Evolutionary conservation across 495 filamentous ascomycete genomes (phyloP).

Genomic region (Aspergillus sparsus): DNA sequence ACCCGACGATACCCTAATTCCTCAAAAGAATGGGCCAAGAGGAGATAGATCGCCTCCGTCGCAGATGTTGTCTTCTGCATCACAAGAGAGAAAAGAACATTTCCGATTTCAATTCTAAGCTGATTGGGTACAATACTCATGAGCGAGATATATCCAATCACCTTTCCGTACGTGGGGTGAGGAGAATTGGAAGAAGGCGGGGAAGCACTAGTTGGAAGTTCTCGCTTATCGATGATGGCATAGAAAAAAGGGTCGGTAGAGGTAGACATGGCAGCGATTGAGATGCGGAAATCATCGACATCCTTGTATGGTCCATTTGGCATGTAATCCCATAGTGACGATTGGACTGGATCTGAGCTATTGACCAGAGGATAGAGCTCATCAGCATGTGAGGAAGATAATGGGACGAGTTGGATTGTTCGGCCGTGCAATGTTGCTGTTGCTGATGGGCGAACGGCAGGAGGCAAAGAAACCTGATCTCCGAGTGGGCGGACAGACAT

Average conservation of each 20-base stretch:
- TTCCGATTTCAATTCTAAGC: conserved; percentile 50
- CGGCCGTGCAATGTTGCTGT: conserved; percentile 34
- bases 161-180: conserved; percentile 17
- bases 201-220: background rate
- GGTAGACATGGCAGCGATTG: conserved; percentile 28
- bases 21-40: conserved; percentile 48
- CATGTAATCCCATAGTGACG: conserved; percentile 52
- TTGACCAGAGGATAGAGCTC: conserved; percentile 43
- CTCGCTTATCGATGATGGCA: conserved; percentile 39
- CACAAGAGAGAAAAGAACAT: conserved; percentile 45
- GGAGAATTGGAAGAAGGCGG: no score
- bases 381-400: conserved; percentile 38
- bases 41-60: conserved; percentile 54
- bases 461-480: conserved; percentile 15
- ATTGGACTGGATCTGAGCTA: conserved; percentile 29
- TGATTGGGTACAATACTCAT: conserved; percentile 45
- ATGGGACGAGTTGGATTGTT: conserved; percentile 40
- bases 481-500: background rate
- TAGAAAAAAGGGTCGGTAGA: conserved; percentile 43
- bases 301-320: conserved; percentile 41
- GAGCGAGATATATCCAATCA: conserved; percentile 46
- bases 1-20: conserved; percentile 53
- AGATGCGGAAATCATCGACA: conserved; percentile 31
- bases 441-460: conserved; percentile 28
- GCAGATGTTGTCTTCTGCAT: conserved; percentile 52